Conservation (phyloP, 345 rosid genomes). For the Toxicodendron radicans region DNA sequence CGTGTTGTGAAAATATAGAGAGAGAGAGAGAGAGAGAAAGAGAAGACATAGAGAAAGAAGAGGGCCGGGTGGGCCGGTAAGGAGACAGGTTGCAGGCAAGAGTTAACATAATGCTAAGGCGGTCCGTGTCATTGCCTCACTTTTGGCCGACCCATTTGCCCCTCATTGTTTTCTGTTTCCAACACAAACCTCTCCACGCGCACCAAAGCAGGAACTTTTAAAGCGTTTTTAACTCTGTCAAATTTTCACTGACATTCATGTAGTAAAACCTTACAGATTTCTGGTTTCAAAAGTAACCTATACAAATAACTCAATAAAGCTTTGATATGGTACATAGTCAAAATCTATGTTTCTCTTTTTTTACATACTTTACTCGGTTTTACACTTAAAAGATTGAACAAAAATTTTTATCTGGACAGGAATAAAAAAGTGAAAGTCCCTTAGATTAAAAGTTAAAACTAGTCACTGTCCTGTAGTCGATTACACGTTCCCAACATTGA, state of each 20-base stretch:
- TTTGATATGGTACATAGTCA: no score
- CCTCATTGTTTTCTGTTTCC: slow-evolving; percentile 9
- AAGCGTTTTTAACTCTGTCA: background rate
- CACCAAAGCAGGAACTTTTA: background rate
- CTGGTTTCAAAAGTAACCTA: no score
- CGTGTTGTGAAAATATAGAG: no score
- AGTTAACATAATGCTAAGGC: background rate
- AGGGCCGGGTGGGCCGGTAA: slow-evolving; percentile 10
- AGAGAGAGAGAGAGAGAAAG: background rate
- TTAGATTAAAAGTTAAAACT: no score
- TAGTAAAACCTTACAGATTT: background rate
- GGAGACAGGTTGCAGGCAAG: slow-evolving; percentile 28
- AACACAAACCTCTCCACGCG: slow-evolving; percentile 7
- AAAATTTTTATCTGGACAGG: no score
- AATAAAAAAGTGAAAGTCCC: no score
- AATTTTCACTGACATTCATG: background rate
- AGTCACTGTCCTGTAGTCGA: no score
- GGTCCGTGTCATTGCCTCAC: slow-evolving; percentile 24
- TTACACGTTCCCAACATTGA: no score
- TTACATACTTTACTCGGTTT: no score
- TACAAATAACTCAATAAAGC: no score
- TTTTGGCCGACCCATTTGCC: slow-evolving; percentile 39
- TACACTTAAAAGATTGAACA: no score
- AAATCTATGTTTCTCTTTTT: no score
- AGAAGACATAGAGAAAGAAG: background rate